phyloP scores from a whole-genome alignment of 768 basidiomycete species.

The Imleria badia region DNA sequence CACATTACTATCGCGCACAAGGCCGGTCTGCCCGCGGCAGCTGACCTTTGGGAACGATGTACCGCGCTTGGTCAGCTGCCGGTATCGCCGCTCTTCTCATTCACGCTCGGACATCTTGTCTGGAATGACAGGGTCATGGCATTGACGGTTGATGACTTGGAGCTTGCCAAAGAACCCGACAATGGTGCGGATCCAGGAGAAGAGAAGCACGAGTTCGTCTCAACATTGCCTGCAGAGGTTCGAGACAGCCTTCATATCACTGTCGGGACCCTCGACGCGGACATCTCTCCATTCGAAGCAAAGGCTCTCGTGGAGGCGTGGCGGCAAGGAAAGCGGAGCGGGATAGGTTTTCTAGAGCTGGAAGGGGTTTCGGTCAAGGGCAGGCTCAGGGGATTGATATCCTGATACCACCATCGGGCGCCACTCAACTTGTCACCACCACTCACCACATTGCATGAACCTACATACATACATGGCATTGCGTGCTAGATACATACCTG shows the following conservation, averaged over 20 bases:
- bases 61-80: conserved; percentile 12
- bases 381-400: conserved; percentile 28
- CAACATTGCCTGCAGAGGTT: conserved; percentile 45
- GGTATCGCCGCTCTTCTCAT: conserved; percentile 55
- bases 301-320: conserved; percentile 60
- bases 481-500: background rate
- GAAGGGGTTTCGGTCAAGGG: conserved; percentile 30
- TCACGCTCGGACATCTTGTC: conserved; percentile 59
- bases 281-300: conserved; percentile 67
- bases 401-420: conserved; percentile 1
- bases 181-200: conserved; percentile 31
- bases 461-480: too few relatives aligned
- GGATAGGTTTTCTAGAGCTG: conserved; percentile 31
- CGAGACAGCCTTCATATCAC: conserved; percentile 75
- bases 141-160: conserved; percentile 62
- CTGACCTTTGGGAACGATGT: conserved; percentile 45
- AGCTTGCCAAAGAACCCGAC: conserved; percentile 32
- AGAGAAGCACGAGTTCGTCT: conserved; percentile 48
- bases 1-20: conserved; percentile 88
- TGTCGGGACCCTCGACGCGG: conserved; percentile 63
- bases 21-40: conserved; percentile 40
- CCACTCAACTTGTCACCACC: too few relatives aligned
- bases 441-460: background rate
- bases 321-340: conserved; percentile 36
- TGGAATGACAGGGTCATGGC: conserved; percentile 85